phyloP scores from a whole-genome alignment of 768 basidiomycete species.

The Cystobasidiopsis lactophilus region DNA sequence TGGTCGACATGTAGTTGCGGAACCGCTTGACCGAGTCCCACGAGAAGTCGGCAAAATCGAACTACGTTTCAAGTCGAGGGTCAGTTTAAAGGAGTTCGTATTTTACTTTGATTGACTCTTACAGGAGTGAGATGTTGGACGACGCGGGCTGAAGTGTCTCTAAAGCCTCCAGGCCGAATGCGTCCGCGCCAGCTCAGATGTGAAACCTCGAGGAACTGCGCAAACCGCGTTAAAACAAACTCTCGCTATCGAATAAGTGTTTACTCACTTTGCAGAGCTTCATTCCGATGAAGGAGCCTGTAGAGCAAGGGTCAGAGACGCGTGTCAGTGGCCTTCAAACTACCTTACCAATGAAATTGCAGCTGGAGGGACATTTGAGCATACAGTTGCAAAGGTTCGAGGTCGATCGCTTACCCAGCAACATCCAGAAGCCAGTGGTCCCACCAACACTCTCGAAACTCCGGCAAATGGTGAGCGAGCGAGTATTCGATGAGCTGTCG shows the following conservation, averaged over 20 bases:
- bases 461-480: neutral
- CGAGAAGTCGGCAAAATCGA: constrained; percentile 1
- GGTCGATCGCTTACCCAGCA: neutral
- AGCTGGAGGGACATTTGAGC: neutral
- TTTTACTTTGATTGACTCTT: no score
- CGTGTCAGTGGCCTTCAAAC: neutral
- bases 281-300: neutral
- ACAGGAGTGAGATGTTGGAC: neutral
- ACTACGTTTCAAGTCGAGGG: no score
- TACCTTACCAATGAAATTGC: neutral
- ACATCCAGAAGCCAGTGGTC: constrained; percentile 4
- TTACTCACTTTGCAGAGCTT: neutral
- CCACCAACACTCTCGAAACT: constrained; percentile 2
- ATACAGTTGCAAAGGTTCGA: neutral
- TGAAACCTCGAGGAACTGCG: neutral
- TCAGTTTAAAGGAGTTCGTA: no score
- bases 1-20: constrained; percentile 2
- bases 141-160: neutral
- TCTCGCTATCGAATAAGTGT: no score
- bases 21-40: constrained; percentile 1
- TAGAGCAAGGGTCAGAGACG: neutral
- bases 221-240: neutral
- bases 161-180: neutral
- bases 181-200: constrained; percentile 1
- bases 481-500: constrained; percentile 1